These are phyloP conservation scores for Thermothielavioides terrestris DNA, from an alignment of 495 filamentous ascomycete species.

Conservation along the genomic window DNA sequence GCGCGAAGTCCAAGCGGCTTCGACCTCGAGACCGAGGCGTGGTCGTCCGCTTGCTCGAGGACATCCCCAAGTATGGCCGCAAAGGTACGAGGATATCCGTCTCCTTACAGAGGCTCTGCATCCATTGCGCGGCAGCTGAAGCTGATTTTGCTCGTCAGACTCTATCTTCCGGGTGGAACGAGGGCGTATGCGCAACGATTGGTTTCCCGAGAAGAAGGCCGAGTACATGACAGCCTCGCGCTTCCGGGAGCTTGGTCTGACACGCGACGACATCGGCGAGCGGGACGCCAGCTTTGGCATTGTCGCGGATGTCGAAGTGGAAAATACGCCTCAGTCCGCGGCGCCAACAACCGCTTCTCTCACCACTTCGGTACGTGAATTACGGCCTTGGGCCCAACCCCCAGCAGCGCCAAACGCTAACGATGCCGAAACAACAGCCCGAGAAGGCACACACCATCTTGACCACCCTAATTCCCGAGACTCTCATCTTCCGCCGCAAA, in stretches of 20 bases:
- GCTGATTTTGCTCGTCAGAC: slow-evolving; percentile 21
- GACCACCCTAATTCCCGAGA: slow-evolving; percentile 76
- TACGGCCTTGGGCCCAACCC: not conserved
- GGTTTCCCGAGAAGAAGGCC: slow-evolving; percentile 35
- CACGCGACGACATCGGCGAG: slow-evolving; percentile 31
- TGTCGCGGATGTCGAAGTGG: slow-evolving; percentile 3
- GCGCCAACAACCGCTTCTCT: not conserved
- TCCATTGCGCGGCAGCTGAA: not conserved
- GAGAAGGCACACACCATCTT: slow-evolving; percentile 74
- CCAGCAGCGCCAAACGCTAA: not conserved
- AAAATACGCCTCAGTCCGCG: not conserved
- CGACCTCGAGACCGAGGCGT: slow-evolving; percentile 35
- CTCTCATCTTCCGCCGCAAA: slow-evolving; percentile 82
- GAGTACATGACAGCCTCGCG: slow-evolving; percentile 39
- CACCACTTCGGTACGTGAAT: slow-evolving; percentile 12
- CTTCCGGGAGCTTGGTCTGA: slow-evolving; percentile 34
- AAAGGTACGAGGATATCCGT: slow-evolving; percentile 35
- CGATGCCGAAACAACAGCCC: slow-evolving; percentile 12
- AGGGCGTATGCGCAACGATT: slow-evolving; percentile 42
- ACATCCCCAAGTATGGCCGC: slow-evolving; percentile 52
- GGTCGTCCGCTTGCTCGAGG: slow-evolving; percentile 50
- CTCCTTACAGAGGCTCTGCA: not conserved
- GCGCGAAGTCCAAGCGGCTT: slow-evolving; percentile 20
- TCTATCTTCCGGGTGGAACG: slow-evolving; percentile 37
- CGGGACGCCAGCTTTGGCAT: slow-evolving; percentile 32